phyloP scores from a whole-genome alignment of 208 protist species.

The Trypanosoma cruzi region DNA sequence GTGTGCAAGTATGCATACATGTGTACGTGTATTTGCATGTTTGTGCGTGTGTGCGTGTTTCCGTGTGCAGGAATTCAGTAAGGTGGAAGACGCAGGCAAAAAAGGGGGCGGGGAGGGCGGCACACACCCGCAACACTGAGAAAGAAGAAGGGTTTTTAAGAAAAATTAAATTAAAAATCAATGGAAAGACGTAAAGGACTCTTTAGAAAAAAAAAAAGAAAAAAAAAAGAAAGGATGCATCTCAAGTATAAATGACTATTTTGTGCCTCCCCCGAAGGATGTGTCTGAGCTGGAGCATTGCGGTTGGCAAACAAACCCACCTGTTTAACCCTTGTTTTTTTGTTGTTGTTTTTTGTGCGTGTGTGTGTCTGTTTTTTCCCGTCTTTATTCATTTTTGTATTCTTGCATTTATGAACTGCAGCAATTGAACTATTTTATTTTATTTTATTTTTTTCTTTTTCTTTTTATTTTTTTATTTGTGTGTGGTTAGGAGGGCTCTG shows the following conservation, averaged over 20 bases:
- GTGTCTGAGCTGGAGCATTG: background rate
- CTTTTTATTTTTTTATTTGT: background rate
- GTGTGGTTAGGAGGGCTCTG: no score
- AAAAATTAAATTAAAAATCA: background rate
- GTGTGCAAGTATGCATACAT: background rate
- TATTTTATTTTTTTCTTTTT: background rate
- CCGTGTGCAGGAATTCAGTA: no score
- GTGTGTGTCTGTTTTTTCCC: constrained; percentile 4
- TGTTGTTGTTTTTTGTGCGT: constrained; percentile 8
- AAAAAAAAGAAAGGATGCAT: constrained; percentile 3
- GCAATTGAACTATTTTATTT: background rate
- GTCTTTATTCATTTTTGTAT: no score
- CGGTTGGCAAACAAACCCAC: background rate
- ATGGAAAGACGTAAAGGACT: no score
- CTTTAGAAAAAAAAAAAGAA: background rate
- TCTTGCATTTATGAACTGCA: background rate
- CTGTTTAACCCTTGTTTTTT: no score
- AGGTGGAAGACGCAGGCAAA: background rate
- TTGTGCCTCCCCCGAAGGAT: background rate
- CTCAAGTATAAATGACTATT: background rate
- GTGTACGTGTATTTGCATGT: background rate
- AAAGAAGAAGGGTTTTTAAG: background rate
- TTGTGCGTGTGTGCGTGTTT: no score
- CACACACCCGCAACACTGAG: background rate
- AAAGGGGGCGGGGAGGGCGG: no score